phyloP scores from a whole-genome alignment of 2,329 filamentous ascomycete species.

The Knufia petricola region DNA sequence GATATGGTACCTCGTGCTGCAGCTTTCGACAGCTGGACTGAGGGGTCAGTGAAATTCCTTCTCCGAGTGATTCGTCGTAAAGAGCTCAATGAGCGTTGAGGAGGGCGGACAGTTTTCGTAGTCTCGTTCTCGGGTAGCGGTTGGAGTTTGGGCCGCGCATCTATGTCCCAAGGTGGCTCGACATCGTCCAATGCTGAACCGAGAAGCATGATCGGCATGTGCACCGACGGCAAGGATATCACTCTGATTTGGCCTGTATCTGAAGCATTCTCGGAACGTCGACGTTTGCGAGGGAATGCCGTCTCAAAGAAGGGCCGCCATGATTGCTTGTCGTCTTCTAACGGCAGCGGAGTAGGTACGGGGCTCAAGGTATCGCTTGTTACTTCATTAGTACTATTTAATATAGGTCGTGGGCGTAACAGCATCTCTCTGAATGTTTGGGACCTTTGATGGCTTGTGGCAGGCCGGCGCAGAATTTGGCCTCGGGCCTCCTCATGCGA shows the following conservation, averaged over 20 bases:
- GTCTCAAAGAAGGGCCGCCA: conserved; percentile 35
- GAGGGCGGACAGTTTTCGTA: conserved; percentile 14
- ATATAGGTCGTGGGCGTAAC: conserved; percentile 34
- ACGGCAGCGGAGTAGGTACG: background rate
- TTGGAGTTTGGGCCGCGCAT: background rate
- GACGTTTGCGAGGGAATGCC: conserved; percentile 32
- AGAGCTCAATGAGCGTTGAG: conserved; percentile 27
- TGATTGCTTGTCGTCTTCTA: background rate
- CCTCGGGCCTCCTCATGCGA: conserved; percentile 35
- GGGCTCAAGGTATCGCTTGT: background rate
- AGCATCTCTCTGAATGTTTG: conserved; percentile 33
- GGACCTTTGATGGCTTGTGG: conserved; percentile 54
- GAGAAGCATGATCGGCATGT: conserved; percentile 15
- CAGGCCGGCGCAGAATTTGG: conserved; percentile 48
- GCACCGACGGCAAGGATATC: background rate
- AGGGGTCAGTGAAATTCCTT: conserved; percentile 22
- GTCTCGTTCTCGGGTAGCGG: background rate
- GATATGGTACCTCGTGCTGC: conserved; percentile 21
- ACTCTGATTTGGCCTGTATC: conserved; percentile 10
- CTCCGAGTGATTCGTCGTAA: conserved; percentile 22
- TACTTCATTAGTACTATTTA: conserved; percentile 23
- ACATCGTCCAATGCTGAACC: conserved; percentile 14
- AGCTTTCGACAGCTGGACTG: conserved; percentile 18
- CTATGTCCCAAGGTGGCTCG: conserved; percentile 4
- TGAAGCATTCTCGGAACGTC: conserved; percentile 25